Conservation (phyloP, 352 stramenopile species). For the Globisporangium yorkense region DNA sequence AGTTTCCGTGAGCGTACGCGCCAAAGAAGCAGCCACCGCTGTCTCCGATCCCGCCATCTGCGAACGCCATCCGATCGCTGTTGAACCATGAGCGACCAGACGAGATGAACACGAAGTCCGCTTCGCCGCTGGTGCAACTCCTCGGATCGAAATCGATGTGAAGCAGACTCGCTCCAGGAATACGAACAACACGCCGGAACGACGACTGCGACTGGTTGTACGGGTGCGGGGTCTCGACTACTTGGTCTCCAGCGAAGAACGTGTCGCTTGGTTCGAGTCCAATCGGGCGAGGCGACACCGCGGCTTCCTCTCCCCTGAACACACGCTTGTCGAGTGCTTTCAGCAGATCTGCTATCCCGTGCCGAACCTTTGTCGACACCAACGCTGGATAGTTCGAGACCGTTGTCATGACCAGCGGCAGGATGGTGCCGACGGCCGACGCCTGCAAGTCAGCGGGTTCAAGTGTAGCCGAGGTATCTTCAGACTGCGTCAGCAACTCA, state of each 20-base stretch:
- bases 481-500: constrained; percentile 18
- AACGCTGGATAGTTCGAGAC: constrained; percentile 33
- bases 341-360: constrained; percentile 22
- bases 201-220: constrained; percentile 56
- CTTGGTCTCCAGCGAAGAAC: constrained; percentile 34
- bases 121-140: constrained; percentile 48
- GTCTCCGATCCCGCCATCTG: constrained; percentile 50
- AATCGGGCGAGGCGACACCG: background rate
- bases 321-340: constrained; percentile 19
- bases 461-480: background rate
- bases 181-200: constrained; percentile 49
- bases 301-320: background rate
- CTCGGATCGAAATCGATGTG: constrained; percentile 67
- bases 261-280: constrained; percentile 7
- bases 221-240: constrained; percentile 61
- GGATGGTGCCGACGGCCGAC: constrained; percentile 36
- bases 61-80: constrained; percentile 49
- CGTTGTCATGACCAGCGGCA: constrained; percentile 38
- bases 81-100: constrained; percentile 54
- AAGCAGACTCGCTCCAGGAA: constrained; percentile 44
- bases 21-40: constrained; percentile 67
- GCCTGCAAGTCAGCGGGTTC: constrained; percentile 11
- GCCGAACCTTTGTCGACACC: constrained; percentile 23
- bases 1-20: constrained; percentile 41
- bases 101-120: constrained; percentile 64